Conservation (phyloP, 2,329 filamentous ascomycete genomes). For the Clathrospora elynae region DNA sequence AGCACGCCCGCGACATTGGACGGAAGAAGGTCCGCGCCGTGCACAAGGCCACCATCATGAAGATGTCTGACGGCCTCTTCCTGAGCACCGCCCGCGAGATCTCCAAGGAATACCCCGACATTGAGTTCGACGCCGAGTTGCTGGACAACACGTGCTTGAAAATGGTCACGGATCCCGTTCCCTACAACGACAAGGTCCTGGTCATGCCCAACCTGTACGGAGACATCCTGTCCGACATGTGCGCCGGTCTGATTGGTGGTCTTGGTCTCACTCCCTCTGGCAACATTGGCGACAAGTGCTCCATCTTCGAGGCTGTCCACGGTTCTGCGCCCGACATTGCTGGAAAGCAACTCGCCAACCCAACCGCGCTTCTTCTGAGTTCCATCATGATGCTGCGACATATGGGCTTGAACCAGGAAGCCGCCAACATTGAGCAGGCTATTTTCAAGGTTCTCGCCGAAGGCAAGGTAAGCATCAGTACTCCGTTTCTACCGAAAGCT, state of each 20-base stretch:
- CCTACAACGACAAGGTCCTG: slow-evolving; percentile 99
- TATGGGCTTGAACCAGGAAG: slow-evolving; percentile 88
- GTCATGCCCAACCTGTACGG: slow-evolving; percentile 98
- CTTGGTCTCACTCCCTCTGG: slow-evolving; percentile 95
- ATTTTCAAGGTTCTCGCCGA: slow-evolving; percentile 95
- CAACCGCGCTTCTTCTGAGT: slow-evolving; percentile 90
- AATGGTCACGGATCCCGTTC: slow-evolving; percentile 93
- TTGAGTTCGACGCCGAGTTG: slow-evolving; percentile 97
- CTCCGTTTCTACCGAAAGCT: background rate
- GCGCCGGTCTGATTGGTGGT: slow-evolving; percentile 96
- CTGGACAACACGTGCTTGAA: slow-evolving; percentile 99
- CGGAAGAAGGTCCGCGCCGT: slow-evolving; percentile 96
- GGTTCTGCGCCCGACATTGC: slow-evolving; percentile 96
- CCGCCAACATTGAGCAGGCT: slow-evolving; percentile 86
- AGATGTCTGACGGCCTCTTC: slow-evolving; percentile 99
- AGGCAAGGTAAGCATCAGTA: slow-evolving; percentile 70
- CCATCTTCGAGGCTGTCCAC: slow-evolving; percentile 99
- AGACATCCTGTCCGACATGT: slow-evolving; percentile 99
- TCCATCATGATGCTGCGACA: slow-evolving; percentile 99
- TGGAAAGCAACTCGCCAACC: slow-evolving; percentile 95
- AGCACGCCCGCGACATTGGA: slow-evolving; percentile 91
- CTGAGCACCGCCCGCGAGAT: slow-evolving; percentile 83
- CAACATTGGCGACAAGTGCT: slow-evolving; percentile 99
- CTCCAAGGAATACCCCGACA: slow-evolving; percentile 91
- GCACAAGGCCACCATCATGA: slow-evolving; percentile 99